Percentiles rank a stretch among this genome's conserved stretches.
Evolutionary conservation across 306 rosid genomes (phyloP).

Genomic region (Trifolium pratense): DNA sequence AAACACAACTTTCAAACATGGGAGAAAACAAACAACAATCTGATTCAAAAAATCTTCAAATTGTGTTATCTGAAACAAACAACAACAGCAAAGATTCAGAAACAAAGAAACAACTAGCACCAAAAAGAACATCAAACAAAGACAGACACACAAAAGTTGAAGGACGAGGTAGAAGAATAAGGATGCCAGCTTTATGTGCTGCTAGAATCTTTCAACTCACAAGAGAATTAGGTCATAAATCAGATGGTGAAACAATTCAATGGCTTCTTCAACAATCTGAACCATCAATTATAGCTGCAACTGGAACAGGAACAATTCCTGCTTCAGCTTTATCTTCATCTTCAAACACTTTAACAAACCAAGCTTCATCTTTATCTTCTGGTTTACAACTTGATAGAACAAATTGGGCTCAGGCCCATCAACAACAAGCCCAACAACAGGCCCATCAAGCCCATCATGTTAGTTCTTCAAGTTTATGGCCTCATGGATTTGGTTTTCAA

Average conservation of each 20-base stretch:
- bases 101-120: slow-evolving; percentile 75
- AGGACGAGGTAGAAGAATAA: slow-evolving; percentile 91
- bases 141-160: slow-evolving; percentile 97
- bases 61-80: slow-evolving; percentile 54
- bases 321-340: slow-evolving; percentile 88
- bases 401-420: not conserved
- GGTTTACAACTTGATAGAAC: slow-evolving; percentile 54
- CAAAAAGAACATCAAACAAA: slow-evolving; percentile 89
- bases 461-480: slow-evolving; percentile 52
- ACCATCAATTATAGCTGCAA: slow-evolving; percentile 86
- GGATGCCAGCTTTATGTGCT: slow-evolving; percentile 97
- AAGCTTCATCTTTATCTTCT: slow-evolving; percentile 66
- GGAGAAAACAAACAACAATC: slow-evolving; percentile 71
- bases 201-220: slow-evolving; percentile 94
- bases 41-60: slow-evolving; percentile 81
- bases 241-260: slow-evolving; percentile 98
- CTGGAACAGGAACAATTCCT: slow-evolving; percentile 91
- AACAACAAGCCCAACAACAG: not conserved
- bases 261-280: slow-evolving; percentile 95
- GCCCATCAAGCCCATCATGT: slow-evolving; percentile 12
- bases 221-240: slow-evolving; percentile 93
- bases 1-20: slow-evolving; percentile 50
- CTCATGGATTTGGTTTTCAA: slow-evolving; percentile 69
- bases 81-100: slow-evolving; percentile 4
- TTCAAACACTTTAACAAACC: slow-evolving; percentile 49